Evolutionary conservation across 2,329 filamentous ascomycete species (phyloP).

Genomic region (Coniosporium tulheliwenetii): DNA sequence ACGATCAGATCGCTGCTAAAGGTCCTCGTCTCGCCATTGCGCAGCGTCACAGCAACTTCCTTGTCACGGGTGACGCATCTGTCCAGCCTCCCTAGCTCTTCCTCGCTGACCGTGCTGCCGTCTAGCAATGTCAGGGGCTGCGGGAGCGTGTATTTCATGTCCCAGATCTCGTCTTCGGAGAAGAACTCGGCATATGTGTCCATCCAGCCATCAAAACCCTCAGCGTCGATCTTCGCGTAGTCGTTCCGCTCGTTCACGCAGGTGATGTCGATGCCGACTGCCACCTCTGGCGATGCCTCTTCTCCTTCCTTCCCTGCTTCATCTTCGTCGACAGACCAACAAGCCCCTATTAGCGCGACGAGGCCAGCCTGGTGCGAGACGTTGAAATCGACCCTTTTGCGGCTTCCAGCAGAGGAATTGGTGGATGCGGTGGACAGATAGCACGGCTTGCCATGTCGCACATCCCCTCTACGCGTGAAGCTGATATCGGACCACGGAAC

Average conservation of each 20-base stretch:
- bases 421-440: conserved; percentile 26
- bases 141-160: conserved; percentile 41
- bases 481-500: conserved; percentile 45
- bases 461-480: conserved; percentile 38
- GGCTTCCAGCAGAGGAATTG: conserved; percentile 12
- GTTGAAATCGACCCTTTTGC: conserved; percentile 48
- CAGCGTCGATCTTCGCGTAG: conserved; percentile 42
- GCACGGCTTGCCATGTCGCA: conserved; percentile 34
- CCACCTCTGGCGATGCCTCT: conserved; percentile 12
- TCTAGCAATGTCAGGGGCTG: conserved; percentile 24
- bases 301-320: neutral
- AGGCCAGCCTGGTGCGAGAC: conserved; percentile 65
- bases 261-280: conserved; percentile 63
- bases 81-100: conserved; percentile 26
- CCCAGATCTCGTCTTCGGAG: conserved; percentile 41
- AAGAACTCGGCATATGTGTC: conserved; percentile 61
- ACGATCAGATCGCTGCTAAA: conserved; percentile 31
- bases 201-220: conserved; percentile 52
- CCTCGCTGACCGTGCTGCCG: conserved; percentile 22
- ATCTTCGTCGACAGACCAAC: no score
- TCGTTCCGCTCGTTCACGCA: conserved; percentile 53
- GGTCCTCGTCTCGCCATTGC: conserved; percentile 15
- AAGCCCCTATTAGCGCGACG: conserved; percentile 45
- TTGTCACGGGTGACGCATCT: conserved; percentile 23
- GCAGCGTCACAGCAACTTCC: conserved; percentile 20